Percentiles rank a stretch among this genome's conserved stretches.
Conservation (phyloP, 2,329 filamentous ascomycete genomes). For the Alternaria brassicae region DNA sequence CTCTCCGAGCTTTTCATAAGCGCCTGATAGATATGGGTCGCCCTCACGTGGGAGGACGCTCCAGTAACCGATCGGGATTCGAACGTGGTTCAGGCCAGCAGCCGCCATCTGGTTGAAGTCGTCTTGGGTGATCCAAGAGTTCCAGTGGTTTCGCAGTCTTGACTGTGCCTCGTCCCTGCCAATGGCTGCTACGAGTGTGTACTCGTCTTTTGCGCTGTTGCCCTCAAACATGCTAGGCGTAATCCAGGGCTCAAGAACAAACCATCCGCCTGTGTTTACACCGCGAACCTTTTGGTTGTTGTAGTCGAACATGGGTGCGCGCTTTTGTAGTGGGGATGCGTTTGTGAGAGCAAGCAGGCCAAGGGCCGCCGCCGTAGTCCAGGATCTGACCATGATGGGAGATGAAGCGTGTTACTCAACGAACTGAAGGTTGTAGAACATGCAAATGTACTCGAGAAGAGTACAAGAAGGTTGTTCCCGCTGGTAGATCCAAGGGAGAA, state of each 20-base stretch:
- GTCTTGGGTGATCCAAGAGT: constrained; percentile 61
- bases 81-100: constrained; percentile 67
- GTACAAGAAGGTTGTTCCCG: constrained; percentile 1
- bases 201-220: constrained; percentile 64
- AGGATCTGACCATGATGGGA: constrained; percentile 38
- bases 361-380: constrained; percentile 33
- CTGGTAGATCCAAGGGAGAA: constrained; percentile 6
- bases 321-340: constrained; percentile 43
- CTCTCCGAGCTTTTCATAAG: constrained; percentile 63
- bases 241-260: constrained; percentile 70
- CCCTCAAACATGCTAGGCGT: constrained; percentile 67
- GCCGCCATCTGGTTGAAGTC: constrained; percentile 65
- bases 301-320: constrained; percentile 60
- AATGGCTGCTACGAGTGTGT: constrained; percentile 59
- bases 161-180: constrained; percentile 58
- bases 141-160: constrained; percentile 64
- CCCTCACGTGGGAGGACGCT: constrained; percentile 60
- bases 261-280: constrained; percentile 71
- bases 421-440: constrained; percentile 16
- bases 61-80: constrained; percentile 73
- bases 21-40: constrained; percentile 69
- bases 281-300: constrained; percentile 64
- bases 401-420: constrained; percentile 15
- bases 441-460: constrained; percentile 11
- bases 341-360: constrained; percentile 42